phyloP scores from a whole-genome alignment of 345 rosid genomes.

The Heritiera littoralis region DNA sequence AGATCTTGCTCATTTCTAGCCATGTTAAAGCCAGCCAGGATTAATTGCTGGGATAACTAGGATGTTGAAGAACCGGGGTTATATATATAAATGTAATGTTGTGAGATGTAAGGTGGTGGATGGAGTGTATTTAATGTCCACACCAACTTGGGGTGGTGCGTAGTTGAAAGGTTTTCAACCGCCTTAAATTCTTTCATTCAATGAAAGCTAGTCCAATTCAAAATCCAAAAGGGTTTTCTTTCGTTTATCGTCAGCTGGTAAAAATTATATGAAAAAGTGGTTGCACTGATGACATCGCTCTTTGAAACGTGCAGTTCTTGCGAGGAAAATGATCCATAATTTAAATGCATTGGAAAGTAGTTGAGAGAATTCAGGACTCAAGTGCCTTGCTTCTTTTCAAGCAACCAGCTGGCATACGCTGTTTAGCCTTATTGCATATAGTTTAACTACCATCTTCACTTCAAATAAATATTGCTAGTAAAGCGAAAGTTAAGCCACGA shows the following conservation, averaged over 20 bases:
- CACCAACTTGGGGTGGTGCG: slow-evolving; percentile 51
- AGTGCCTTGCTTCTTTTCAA: background rate
- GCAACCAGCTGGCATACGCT: slow-evolving; percentile 6
- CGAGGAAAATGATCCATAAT: background rate
- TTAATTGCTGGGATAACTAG: slow-evolving; percentile 15
- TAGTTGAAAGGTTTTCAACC: slow-evolving; percentile 50
- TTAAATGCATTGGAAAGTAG: slow-evolving; percentile 2
- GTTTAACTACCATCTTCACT: slow-evolving; percentile 12
- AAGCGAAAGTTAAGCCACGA: background rate
- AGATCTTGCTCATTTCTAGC: slow-evolving; percentile 67
- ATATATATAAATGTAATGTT: slow-evolving; percentile 25
- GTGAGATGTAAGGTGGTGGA: slow-evolving; percentile 35
- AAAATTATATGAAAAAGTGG: background rate
- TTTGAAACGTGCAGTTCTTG: background rate
- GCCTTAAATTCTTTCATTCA: slow-evolving; percentile 51
- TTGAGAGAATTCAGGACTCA: background rate
- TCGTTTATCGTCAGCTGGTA: background rate
- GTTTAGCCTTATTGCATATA: background rate
- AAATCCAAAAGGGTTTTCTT: background rate
- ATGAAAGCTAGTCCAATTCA: slow-evolving; percentile 18
- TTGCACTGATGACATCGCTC: background rate
- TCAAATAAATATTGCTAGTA: background rate
- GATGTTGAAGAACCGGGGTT: slow-evolving; percentile 19
- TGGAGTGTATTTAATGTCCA: slow-evolving; percentile 56
- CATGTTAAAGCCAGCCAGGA: slow-evolving; percentile 24